Conservation (phyloP, 192 early-diverging fungal genomes). For the Gigaspora rosea region DNA sequence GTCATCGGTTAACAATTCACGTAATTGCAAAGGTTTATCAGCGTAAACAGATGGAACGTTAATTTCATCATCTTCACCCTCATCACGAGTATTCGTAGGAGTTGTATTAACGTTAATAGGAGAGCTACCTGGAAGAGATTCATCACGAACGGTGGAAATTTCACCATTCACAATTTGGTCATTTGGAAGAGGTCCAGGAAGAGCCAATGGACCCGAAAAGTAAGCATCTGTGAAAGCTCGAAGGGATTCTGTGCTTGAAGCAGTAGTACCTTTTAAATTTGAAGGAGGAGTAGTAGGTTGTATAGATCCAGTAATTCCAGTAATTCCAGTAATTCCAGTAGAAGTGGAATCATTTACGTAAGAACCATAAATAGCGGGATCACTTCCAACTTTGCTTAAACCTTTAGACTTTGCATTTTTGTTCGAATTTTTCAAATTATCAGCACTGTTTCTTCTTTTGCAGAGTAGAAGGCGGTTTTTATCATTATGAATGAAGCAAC, state of each 20-base stretch:
- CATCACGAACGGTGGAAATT: too few species aligned
- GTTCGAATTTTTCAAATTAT: not conserved
- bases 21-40: not conserved
- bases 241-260: not conserved
- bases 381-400: conserved; percentile 18
- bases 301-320: not conserved
- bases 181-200: too few species aligned
- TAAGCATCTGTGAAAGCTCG: conserved; percentile 30
- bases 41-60: not conserved
- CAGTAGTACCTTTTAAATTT: not conserved
- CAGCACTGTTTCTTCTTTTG: conserved; percentile 11
- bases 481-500: conserved; percentile 87
- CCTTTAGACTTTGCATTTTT: conserved; percentile 1
- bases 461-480: conserved; percentile 37
- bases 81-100: not conserved
- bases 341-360: not conserved
- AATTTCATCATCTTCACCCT: not conserved
- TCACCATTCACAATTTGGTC: too few species aligned
- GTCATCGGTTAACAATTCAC: conserved; percentile 7
- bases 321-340: too few species aligned
- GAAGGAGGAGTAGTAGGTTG: not conserved
- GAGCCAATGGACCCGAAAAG: conserved; percentile 10
- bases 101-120: not conserved
- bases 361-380: conserved; percentile 12
- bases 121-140: not conserved